Base-by-base conservation (phyloP, 1,284 basidiomycete species). In the Gymnopus androsaceus region DNA sequence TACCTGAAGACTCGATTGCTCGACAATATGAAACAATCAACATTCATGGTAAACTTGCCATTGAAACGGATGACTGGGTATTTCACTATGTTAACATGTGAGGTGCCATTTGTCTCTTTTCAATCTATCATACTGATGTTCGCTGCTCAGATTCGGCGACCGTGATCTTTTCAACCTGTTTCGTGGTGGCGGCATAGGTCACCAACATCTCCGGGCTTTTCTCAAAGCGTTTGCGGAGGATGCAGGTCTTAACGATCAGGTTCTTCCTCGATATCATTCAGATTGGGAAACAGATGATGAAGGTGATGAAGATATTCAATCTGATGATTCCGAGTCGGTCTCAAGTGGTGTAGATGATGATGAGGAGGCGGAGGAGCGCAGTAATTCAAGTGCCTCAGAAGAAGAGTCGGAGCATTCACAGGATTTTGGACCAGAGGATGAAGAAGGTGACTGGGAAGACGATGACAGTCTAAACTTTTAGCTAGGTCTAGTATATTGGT, bases 51-150 rank as follows among this genome's bases (percentile, higher is more conserved):
- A 40, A 44, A 8, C 30, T 27, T n/a, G 40, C n/a, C 14, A 25
- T 41, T 9, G 55, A 63, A 19, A 53, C 55, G 17, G 57, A 61
- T 44, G 65, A 69, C 47, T 69, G 63, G 61, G 45, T 21, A 3
- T 61, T 56, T 30, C 57, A 52, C 40, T 61, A 61, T 56, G 55
- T 60, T 9, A 57, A 60, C 41, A 58, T 60, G 61, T 62, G 30
- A 48, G 59, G 44, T 2, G 11, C 14, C 9, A 27, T 36, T 33
- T 25, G 5, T n/a, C 23, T 6, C n/a, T 44, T 11, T 25, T 6
- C 19, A 4, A 7, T 23, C 8, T 23, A 9, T 23, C 21, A 21
- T 25, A 44, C 37, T 40, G 17, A 44, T 9, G 7, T 44, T 19
- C 31, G 14, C 6, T 44, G 14, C 34, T 23, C 34, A 60, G 56